A percentile compares a stretch with the other conserved stretches of the same genome.
Evolutionary conservation across 2,329 filamentous ascomycete species (phyloP).

Genomic region (Cladobotryum protrusum): DNA sequence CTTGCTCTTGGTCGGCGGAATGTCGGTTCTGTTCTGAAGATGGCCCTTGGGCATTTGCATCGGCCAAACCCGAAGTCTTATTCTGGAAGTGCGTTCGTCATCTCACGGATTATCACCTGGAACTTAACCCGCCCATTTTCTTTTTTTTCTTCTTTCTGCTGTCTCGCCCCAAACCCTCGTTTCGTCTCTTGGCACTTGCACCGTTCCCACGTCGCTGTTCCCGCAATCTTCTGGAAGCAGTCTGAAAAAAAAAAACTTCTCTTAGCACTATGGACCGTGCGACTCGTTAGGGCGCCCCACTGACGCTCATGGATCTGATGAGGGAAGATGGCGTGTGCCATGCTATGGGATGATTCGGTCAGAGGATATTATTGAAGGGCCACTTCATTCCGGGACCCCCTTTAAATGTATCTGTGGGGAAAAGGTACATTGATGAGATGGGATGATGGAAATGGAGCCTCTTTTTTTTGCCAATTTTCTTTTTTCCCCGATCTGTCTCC

Average conservation of each 20-base stretch:
- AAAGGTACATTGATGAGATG: neutral
- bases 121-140: neutral
- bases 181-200: neutral
- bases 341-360: neutral
- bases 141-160: neutral
- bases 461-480: neutral
- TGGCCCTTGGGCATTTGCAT: neutral
- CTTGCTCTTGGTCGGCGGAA: neutral
- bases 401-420: neutral
- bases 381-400: neutral
- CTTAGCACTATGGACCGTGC: neutral
- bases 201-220: neutral
- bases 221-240: neutral
- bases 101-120: too few relatives aligned
- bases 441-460: too few relatives aligned
- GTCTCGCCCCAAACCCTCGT: neutral
- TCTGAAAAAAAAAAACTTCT: neutral
- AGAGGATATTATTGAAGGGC: neutral
- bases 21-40: neutral
- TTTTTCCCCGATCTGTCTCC: neutral
- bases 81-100: neutral
- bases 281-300: neutral
- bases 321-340: too few relatives aligned
- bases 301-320: neutral
- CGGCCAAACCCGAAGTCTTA: neutral